Evolutionary conservation across 108 stramenopile species (phyloP).

Genomic region (Pseudonitzschia multiseries): DNA sequence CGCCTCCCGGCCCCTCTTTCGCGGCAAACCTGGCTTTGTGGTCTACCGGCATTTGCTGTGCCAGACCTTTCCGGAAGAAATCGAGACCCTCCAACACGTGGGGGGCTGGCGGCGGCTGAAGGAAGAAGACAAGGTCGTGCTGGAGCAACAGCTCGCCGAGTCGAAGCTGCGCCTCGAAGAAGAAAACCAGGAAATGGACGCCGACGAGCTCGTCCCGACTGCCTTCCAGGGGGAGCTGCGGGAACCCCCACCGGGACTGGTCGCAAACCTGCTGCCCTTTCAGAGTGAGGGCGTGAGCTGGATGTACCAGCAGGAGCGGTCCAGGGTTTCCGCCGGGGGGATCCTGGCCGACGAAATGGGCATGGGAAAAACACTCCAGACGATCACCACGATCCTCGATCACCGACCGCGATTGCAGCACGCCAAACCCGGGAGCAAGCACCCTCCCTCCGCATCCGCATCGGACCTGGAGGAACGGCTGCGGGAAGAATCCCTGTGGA

Average conservation of each 20-base stretch:
- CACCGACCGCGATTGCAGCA: slow-evolving; percentile 81
- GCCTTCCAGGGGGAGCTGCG: slow-evolving; percentile 78
- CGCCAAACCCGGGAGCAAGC: slow-evolving; percentile 60
- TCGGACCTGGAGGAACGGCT: slow-evolving; percentile 42
- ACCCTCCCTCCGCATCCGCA: slow-evolving; percentile 51
- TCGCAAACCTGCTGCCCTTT: slow-evolving; percentile 89
- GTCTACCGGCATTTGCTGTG: slow-evolving; percentile 79
- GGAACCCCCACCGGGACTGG: slow-evolving; percentile 70
- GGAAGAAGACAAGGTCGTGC: slow-evolving; percentile 46
- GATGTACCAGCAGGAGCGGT: slow-evolving; percentile 88
- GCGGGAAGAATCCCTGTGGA: slow-evolving; percentile 72
- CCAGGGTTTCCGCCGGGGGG: slow-evolving; percentile 81
- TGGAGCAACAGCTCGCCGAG: slow-evolving; percentile 53
- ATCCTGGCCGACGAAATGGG: slow-evolving; percentile 80
- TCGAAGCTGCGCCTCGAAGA: slow-evolving; percentile 54
- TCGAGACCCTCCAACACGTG: slow-evolving; percentile 49
- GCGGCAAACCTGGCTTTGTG: slow-evolving; percentile 85
- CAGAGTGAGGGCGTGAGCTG: slow-evolving; percentile 94
- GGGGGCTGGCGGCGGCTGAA: slow-evolving; percentile 53
- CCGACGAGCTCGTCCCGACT: slow-evolving; percentile 89
- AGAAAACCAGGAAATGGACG: slow-evolving; percentile 74
- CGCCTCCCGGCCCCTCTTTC: slow-evolving; percentile 76
- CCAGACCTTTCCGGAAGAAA: slow-evolving; percentile 60
- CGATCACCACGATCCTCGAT: slow-evolving; percentile 88
- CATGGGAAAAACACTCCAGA: slow-evolving; percentile 89